Evolutionary conservation across 73 alveolate genomes (phyloP), one percentile per base, ranked within the genome.

Genomic region (Symbiodinium pilosum): DNA sequence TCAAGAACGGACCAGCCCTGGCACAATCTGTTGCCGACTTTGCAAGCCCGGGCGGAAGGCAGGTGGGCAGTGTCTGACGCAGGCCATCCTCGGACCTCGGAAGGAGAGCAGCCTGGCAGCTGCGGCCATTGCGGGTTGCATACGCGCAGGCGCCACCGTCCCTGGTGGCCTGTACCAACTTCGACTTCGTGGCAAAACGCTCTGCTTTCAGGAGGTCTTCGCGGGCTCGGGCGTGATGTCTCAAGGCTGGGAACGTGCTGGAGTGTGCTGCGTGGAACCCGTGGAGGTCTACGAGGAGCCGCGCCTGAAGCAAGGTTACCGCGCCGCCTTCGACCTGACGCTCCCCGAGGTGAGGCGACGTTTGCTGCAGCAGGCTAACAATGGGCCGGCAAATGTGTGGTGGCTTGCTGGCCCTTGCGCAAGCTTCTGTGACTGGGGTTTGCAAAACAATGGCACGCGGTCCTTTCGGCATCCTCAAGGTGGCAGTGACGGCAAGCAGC

Each of bases 331-430:
- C 34, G 94, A 87, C 44, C 24, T 86, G 41, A 0, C 40, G 14
- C 2, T 0, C 0, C 28, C 36, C 2, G 56, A 24, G 59, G 42
- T 20, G 9, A 83, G 36, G 54, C 52, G n/a, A 28, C 71, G 36
- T 38, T 26, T 32, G 2, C 84, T 87, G 2, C 16, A n/a, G 0
- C 64, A 3, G 30, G 84, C 84, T 26, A n/a, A 41, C 40, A 12
- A 41, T 9, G 94, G 84, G 30, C 47, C n/a, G 0, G 86, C 43
- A 0, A 89, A 89, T 14, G 96, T 42, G 26, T 30, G 71, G 77
- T 89, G 96, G 96, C 24, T 89, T 12, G 96, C 87, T 0, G 39
- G 87, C 1, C 96, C 96, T 1, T 89, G 96, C 87, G 68, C 96
- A 16, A 12, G 73, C 56, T 89, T 36, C 52, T 89, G 96, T 36